These are phyloP conservation scores for Mariannaea elegans DNA, from an alignment of 2,329 filamentous ascomycete genomes.

Conservation along the genomic window DNA sequence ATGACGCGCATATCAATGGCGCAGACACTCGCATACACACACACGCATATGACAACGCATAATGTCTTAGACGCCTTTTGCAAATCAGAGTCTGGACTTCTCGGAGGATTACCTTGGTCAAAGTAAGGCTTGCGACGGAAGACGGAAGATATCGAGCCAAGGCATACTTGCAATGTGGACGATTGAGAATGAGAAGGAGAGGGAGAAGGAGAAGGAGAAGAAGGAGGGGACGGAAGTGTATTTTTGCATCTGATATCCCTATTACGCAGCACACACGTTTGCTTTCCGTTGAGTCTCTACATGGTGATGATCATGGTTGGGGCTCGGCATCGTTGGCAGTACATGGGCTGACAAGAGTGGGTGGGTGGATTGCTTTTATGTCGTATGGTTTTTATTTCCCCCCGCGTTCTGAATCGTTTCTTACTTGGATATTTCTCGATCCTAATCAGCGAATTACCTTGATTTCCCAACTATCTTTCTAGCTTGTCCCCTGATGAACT, in stretches of 20 bases:
- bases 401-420: too few relatives aligned
- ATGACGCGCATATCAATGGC: conserved; percentile 12
- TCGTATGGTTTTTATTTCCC: too few relatives aligned
- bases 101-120: conserved; percentile 4
- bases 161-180: conserved; percentile 19
- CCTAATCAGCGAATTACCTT: not conserved
- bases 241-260: conserved; percentile 11
- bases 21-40: conserved; percentile 2
- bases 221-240: conserved; percentile 9
- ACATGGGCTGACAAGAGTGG: too few relatives aligned
- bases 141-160: not conserved
- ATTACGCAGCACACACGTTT: conserved; percentile 6
- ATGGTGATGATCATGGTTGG: not conserved
- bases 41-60: not conserved
- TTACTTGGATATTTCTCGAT: too few relatives aligned
- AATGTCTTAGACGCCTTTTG: not conserved
- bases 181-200: conserved; percentile 17
- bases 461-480: not conserved
- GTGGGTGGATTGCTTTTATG: too few relatives aligned
- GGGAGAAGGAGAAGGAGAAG: conserved; percentile 15
- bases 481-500: not conserved
- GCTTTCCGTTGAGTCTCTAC: not conserved
- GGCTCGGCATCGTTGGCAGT: too few relatives aligned
- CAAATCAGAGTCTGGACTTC: not conserved
- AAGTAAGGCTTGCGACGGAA: conserved; percentile 28